Evolutionary conservation across 2,329 filamentous ascomycete genomes (phyloP).

Genomic region (Alternaria sp.): DNA sequence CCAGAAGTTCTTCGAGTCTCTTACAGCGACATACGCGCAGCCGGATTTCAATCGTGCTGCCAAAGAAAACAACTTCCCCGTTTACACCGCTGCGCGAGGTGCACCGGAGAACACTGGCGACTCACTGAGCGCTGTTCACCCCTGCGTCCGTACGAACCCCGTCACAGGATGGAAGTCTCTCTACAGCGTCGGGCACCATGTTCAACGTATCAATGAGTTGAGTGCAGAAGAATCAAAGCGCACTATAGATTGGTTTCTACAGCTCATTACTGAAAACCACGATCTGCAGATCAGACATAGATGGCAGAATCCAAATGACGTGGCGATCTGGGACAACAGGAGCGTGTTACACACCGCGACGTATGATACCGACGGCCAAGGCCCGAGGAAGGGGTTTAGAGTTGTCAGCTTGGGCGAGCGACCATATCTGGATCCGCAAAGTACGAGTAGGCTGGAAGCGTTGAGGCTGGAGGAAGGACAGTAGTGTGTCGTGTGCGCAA

Average conservation of each 20-base stretch:
- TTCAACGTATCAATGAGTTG: constrained; percentile 56
- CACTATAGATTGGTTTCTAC: constrained; percentile 55
- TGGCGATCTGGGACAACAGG: constrained; percentile 73
- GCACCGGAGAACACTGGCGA: constrained; percentile 64
- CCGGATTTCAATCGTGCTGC: constrained; percentile 54
- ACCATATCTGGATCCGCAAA: constrained; percentile 64
- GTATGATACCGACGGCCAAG: constrained; percentile 66
- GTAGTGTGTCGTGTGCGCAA: background rate
- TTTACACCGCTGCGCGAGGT: constrained; percentile 61
- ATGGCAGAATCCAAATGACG: constrained; percentile 58
- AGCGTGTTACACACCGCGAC: constrained; percentile 67
- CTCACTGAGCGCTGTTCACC: constrained; percentile 62
- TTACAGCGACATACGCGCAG: constrained; percentile 59
- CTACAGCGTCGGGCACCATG: constrained; percentile 56
- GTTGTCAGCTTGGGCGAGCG: constrained; percentile 66
- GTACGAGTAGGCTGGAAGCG: constrained; percentile 57
- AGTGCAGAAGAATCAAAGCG: constrained; percentile 54
- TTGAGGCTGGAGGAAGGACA: constrained; percentile 1
- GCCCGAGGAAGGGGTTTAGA: constrained; percentile 64
- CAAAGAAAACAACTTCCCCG: constrained; percentile 51
- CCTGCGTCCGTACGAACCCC: constrained; percentile 63
- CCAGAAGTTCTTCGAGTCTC: constrained; percentile 58
- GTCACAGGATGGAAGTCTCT: constrained; percentile 55
- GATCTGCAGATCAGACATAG: constrained; percentile 61
- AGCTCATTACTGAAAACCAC: constrained; percentile 58